Base-by-base conservation (phyloP, 2,329 filamentous ascomycete genomes). In the Colletotrichum sojae region DNA sequence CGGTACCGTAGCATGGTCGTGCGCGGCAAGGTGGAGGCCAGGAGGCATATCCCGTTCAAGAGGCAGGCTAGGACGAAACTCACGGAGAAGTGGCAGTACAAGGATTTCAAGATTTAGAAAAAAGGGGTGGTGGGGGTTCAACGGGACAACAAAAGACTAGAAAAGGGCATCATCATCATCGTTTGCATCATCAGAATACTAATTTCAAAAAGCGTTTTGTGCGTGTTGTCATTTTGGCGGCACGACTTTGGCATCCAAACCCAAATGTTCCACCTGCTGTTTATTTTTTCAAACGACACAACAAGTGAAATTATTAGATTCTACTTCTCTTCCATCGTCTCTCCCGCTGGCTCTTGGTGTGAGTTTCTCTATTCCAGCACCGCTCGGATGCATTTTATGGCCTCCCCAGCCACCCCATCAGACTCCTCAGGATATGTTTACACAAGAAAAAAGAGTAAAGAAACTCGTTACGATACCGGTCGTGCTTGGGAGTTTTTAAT, bases 81-180 rank as follows among this genome's bases (percentile, higher is more conserved):
- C 59, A 97, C 94, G 6, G 96, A 98, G 88, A 99, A 98, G 83
- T 99, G 96, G 96, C 90, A 91, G 52, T 93, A 97, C 85, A 99
- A 99, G 86, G 96, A 99, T 79, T 99, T 97, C 81, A 70, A 56
- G 40, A 71, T 72, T n/a, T 72, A 70, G 18, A 53, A 25, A 18
- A 36, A 40, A 27, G 18, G 40, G 22, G 22, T 3, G 22, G 22
- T 5, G 22, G 40, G 36, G 18, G 15, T 40, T 55, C 31, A 59
- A 9, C n/a, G 45, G 4, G 54, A 40, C 56, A 65, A 22, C 22
- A 54, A 57, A 56, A 36, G 31, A 36, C 10, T 36, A 36, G 31
- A 36, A 36, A 36, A 36, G 31, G 31, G 31, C 31, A 36, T 36
- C 31, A 12, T 36, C 8, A 36, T 36, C 31, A 36, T 36, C 31